Evolutionary conservation across 2,329 filamentous ascomycete genomes (phyloP).

Genomic region (Thelonectria blattea): DNA sequence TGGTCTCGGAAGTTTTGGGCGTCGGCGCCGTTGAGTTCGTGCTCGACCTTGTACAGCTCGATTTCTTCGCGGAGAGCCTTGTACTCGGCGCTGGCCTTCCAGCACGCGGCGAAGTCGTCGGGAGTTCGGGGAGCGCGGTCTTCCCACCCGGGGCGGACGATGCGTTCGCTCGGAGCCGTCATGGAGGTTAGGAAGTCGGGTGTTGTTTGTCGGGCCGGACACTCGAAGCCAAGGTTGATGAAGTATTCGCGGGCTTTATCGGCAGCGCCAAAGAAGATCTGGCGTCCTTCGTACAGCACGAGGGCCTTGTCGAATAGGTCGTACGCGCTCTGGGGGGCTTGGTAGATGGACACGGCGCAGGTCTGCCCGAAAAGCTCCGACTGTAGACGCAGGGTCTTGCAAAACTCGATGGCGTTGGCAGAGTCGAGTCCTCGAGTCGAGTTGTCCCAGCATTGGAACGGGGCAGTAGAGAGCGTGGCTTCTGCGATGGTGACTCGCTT

Average conservation of each 20-base stretch:
- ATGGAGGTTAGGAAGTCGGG: conserved; percentile 21
- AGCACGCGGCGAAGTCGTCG: conserved; percentile 16
- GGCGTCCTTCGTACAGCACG: conserved; percentile 17
- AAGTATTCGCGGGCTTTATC: conserved; percentile 18
- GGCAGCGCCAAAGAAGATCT: conserved; percentile 18
- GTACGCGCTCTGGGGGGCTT: conserved; percentile 19
- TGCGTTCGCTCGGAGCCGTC: conserved; percentile 14
- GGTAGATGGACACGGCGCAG: conserved; percentile 22
- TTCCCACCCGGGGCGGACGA: conserved; percentile 14
- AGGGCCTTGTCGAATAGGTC: conserved; percentile 21
- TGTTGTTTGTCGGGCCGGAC: conserved; percentile 16
- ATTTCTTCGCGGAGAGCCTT: conserved; percentile 11
- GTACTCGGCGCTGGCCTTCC: conserved; percentile 16
- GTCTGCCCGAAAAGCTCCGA: conserved; percentile 19
- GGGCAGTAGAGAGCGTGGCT: conserved; percentile 15
- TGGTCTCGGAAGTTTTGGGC: conserved; percentile 19
- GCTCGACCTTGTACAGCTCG: conserved; percentile 14
- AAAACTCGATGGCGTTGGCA: conserved; percentile 22
- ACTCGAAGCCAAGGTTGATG: conserved; percentile 18
- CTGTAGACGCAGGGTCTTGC: conserved; percentile 16
- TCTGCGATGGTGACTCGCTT: conserved; percentile 22
- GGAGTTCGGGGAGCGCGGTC: conserved; percentile 14
- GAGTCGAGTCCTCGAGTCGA: conserved; percentile 17
- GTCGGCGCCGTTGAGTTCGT: conserved; percentile 11
- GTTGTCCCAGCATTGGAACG: conserved; percentile 22